Percentiles rank a stretch among this genome's conserved stretches.
These are phyloP conservation scores for Tinospora cordifolia DNA, from an alignment of 164 flowering plant genomes.

Conservation along the genomic window DNA sequence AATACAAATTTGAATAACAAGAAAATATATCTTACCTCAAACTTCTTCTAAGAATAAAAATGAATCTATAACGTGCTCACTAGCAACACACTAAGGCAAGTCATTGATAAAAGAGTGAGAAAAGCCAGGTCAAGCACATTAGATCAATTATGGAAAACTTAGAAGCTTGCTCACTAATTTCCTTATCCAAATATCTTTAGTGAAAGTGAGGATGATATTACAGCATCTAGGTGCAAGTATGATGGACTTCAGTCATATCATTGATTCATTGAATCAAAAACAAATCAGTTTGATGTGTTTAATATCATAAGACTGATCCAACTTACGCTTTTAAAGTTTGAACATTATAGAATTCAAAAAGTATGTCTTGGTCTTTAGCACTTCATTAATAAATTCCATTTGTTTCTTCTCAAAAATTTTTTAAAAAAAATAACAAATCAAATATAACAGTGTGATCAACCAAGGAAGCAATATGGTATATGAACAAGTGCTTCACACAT, in stretches of 20 bases:
- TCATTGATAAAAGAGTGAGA: background rate
- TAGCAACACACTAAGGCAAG: background rate
- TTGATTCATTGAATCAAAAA: background rate
- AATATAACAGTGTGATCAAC: no score
- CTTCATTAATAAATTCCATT: background rate
- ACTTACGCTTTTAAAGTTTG: background rate
- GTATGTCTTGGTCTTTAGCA: no score
- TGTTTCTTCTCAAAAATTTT: background rate
- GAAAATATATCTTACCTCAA: background rate
- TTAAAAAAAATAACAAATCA: no score
- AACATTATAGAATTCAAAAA: no score
- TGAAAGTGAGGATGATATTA: background rate
- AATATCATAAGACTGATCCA: background rate
- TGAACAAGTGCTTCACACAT: no score
- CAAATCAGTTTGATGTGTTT: background rate
- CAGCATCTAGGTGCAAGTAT: background rate
- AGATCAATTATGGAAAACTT: no score
- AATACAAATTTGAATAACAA: background rate
- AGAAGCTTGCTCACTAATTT: background rate
- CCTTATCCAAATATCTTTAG: background rate
- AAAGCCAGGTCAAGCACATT: background rate
- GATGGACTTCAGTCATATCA: background rate
- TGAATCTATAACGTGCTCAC: no score
- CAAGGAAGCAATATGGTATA: no score
- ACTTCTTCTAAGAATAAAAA: no score